A percentile compares a stretch with the other conserved stretches of the same genome.
Evolutionary conservation across 768 basidiomycete genomes (phyloP).

Genomic region (Trichaptum fuscoviolaceum): DNA sequence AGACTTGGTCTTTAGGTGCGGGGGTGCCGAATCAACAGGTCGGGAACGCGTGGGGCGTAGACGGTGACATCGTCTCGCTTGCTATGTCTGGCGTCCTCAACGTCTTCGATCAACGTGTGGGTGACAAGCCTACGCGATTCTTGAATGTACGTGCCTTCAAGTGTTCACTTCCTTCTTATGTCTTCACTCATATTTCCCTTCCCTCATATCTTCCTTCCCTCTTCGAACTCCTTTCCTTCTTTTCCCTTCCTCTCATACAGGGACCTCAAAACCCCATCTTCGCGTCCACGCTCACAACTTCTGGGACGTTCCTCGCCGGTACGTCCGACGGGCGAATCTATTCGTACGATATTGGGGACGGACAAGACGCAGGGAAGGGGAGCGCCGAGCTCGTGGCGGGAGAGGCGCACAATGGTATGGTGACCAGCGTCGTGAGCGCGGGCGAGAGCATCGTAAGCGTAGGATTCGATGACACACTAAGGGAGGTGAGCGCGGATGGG

Average conservation of each 20-base stretch:
- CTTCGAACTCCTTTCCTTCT: conserved; percentile 3
- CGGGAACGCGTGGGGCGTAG: conserved; percentile 79
- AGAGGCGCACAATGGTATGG: conserved; percentile 62
- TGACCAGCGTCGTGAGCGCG: conserved; percentile 54
- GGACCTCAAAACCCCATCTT: conserved; percentile 82
- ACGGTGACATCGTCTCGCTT: conserved; percentile 70
- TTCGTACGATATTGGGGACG: conserved; percentile 34
- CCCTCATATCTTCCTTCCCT: neutral
- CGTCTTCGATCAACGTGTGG: conserved; percentile 70
- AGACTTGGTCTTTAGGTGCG: conserved; percentile 67
- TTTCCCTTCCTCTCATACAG: conserved; percentile 28
- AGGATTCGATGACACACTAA: conserved; percentile 77
- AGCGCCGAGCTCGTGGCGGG: conserved; percentile 50
- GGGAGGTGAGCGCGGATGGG: conserved; percentile 51
- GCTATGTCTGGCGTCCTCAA: conserved; percentile 80
- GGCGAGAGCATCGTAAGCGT: conserved; percentile 54
- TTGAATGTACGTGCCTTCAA: conserved; percentile 45
- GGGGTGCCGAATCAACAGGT: conserved; percentile 81
- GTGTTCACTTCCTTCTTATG: neutral
- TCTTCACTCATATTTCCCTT: neutral
- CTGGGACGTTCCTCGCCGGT: conserved; percentile 73
- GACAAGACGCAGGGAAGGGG: conserved; percentile 32
- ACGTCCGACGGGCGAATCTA: conserved; percentile 74
- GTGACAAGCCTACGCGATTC: conserved; percentile 53
- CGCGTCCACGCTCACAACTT: conserved; percentile 38